Base-by-base conservation (phyloP, 306 rosid species). In the Quercus glauca region DNA sequence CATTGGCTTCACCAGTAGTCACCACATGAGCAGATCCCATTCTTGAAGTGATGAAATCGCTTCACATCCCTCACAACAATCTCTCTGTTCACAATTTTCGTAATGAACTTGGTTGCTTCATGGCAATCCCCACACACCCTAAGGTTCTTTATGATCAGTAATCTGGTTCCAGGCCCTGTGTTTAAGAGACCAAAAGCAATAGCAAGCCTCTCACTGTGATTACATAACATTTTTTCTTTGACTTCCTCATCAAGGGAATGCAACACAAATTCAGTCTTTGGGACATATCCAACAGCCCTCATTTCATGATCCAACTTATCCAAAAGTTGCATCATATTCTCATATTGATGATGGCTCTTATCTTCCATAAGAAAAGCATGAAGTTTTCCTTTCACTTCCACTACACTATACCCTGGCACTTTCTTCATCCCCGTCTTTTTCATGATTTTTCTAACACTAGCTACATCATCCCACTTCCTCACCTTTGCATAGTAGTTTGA, bases 341-440 rank as follows among this genome's bases (percentile, higher is more conserved):
- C 19, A 52, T 78, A 60, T 57, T 74, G 77, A 75, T 72, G 55
- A 33, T 82, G 86, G 43, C 71, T 70, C 8, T 65, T 79, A 79
- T 86, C 91, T 84, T 79, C 88, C 90, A 84, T 86, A 37, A 88
- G 68, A 78, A 88, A 88, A 74, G 80, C 82, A 82, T 84, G 88
- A 37, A 79, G 83, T 74, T 77, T 71, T 14, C 88, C 92, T 31
- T 83, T 80, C 83, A 88, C 87, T 71, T 88, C 88, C 21, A 86
- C 82, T 18, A 76, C 71, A 63, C 88, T 84, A 65, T 71, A 82
- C 10, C 85, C 82, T 5, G 90, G 87, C 19, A 74, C 84, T 75
- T 88, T 88, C 80, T 79, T 86, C n/a, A 52, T 55, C 45, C 87
- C 70, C 2, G 78, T 74, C 45, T 71, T 61, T 65, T 82, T 80